A percentile compares a stretch with the other conserved stretches of the same genome.
These are phyloP conservation scores for Vitis rupestris DNA, from an alignment of 164 flowering plant species.

Conservation along the genomic window DNA sequence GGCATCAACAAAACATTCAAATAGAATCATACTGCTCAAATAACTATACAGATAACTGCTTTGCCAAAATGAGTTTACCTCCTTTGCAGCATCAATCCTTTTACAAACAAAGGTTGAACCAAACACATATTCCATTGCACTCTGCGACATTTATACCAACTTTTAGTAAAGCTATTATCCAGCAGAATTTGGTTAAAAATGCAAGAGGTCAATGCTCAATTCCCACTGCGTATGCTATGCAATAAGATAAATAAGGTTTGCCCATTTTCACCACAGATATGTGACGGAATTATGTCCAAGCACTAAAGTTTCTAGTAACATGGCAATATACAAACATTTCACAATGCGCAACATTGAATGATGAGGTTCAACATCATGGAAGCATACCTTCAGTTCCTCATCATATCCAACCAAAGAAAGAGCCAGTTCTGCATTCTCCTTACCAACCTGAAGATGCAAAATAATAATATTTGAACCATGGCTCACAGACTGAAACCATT, in stretches of 20 bases:
- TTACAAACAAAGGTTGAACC: constrained; percentile 96
- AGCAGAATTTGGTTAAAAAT: too few species aligned
- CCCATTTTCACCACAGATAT: too few species aligned
- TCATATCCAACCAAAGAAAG: constrained; percentile 91
- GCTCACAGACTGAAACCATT: not conserved
- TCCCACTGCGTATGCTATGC: too few species aligned
- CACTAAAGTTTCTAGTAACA: not conserved
- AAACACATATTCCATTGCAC: constrained; percentile 90
- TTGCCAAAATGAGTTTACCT: constrained; percentile 43
- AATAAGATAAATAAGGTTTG: too few species aligned
- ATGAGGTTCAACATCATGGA: not conserved
- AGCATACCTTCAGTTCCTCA: constrained; percentile 73
- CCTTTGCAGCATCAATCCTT: constrained; percentile 77
- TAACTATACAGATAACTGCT: not conserved
- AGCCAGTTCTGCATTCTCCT: constrained; percentile 85
- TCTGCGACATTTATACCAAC: constrained; percentile 42
- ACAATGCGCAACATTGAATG: not conserved
- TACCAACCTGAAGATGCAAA: constrained; percentile 67
- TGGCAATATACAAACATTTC: not conserved
- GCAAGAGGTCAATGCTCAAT: too few species aligned
- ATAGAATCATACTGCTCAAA: not conserved
- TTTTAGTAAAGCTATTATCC: not conserved
- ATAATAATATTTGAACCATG: constrained; percentile 3
- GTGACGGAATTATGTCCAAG: too few species aligned
- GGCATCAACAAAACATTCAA: not conserved